phyloP scores from a whole-genome alignment of 2,329 filamentous ascomycete genomes.

The Venturia asperata region DNA sequence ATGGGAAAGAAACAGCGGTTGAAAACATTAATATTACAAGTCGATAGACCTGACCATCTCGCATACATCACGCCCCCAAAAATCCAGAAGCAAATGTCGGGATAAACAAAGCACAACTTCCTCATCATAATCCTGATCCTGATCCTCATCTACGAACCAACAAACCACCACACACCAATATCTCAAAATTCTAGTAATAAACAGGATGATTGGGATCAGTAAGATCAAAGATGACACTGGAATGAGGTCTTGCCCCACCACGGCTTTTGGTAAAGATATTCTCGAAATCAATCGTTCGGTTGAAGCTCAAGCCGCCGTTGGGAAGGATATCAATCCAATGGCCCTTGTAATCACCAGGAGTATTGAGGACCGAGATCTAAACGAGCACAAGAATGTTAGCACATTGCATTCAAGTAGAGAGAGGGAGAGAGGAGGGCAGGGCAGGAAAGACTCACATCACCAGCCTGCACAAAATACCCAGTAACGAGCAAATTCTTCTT shows the following conservation, averaged over 20 bases:
- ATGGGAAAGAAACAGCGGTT: no score
- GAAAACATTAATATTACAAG: no score
- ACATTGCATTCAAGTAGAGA: no score
- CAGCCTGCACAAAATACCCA: conserved; percentile 60
- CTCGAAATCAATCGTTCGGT: conserved; percentile 53
- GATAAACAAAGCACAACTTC: no score
- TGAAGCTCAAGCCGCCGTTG: conserved; percentile 52
- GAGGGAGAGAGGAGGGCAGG: not conserved
- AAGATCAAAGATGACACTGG: conserved; percentile 50
- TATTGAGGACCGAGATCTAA: conserved; percentile 52
- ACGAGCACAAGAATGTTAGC: not conserved
- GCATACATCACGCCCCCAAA: no score
- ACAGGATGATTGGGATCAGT: conserved; percentile 47
- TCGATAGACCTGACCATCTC: no score
- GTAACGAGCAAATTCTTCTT: conserved; percentile 58
- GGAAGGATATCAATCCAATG: conserved; percentile 53
- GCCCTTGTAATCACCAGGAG: conserved; percentile 55
- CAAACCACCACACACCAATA: not conserved
- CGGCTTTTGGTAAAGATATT: conserved; percentile 44
- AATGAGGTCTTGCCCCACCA: conserved; percentile 53
- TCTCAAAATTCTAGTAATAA: conserved; percentile 35
- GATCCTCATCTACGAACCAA: not conserved
- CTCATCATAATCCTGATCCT: not conserved
- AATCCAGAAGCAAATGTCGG: no score
- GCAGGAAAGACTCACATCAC: conserved; percentile 32